Evolutionary conservation across 1,284 basidiomycete genomes (phyloP).

Genomic region (Meira nashicola): DNA sequence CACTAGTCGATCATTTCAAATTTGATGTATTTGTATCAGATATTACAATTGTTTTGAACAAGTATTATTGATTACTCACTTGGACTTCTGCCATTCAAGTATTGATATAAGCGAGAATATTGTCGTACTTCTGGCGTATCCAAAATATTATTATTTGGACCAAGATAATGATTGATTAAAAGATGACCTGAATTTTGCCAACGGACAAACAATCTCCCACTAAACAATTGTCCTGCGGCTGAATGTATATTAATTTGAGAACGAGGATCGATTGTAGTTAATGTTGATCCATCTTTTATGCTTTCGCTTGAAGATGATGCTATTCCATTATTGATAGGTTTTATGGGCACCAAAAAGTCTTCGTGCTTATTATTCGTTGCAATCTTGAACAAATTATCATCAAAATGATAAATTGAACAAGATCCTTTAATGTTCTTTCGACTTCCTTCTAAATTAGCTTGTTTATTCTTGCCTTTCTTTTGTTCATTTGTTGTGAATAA

Average conservation of each 20-base stretch:
- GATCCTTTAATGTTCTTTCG: no score
- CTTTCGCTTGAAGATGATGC: not conserved
- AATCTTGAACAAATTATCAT: no score
- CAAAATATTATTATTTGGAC: not conserved
- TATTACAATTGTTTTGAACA: no score
- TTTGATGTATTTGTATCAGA: no score
- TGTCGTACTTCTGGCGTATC: constrained; percentile 2
- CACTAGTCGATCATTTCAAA: no score
- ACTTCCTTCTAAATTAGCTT: no score
- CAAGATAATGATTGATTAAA: constrained; percentile 2
- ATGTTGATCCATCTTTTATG: not conserved
- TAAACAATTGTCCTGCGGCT: not conserved
- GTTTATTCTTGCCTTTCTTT: no score
- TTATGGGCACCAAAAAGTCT: no score
- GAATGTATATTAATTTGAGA: not conserved
- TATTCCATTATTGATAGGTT: no score
- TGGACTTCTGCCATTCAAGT: constrained; percentile 1
- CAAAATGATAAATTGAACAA: no score
- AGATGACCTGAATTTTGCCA: constrained; percentile 3
- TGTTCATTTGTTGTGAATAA: not conserved
- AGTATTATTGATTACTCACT: no score
- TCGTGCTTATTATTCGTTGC: no score
- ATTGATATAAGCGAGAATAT: not conserved
- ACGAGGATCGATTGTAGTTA: not conserved
- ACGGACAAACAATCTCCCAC: constrained; percentile 1